A percentile compares a stretch with the other conserved stretches of the same genome.
phyloP scores from a whole-genome alignment of 1,284 basidiomycete species.

The Apiotrichum mycotoxinovorans region DNA sequence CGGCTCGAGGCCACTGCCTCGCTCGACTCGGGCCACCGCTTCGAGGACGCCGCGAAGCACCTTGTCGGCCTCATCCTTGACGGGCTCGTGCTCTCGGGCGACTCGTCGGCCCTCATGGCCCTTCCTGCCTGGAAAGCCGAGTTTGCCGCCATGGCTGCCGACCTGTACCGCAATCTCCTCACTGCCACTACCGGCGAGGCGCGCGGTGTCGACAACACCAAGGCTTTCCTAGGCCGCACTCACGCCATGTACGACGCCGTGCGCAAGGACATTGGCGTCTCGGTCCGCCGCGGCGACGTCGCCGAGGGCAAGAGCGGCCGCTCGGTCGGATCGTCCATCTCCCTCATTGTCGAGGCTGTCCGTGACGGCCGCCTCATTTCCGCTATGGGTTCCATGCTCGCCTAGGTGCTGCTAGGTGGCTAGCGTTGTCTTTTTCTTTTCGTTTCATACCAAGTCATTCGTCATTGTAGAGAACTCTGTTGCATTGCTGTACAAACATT shows the following conservation, averaged over 20 bases:
- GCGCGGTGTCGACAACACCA: conserved; percentile 2
- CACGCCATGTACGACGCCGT: conserved; percentile 12
- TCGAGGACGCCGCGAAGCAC: conserved; percentile 16
- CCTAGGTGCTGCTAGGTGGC: no score
- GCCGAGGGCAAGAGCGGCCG: conserved; percentile 11
- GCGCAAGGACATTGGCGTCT: conserved; percentile 14
- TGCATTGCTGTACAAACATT: no score
- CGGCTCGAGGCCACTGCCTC: conserved; percentile 16
- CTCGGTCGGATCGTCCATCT: conserved; percentile 13
- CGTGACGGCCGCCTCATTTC: conserved; percentile 16
- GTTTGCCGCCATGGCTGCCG: conserved; percentile 8
- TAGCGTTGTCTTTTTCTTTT: no score
- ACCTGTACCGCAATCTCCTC: conserved; percentile 15
- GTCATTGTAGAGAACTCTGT: no score
- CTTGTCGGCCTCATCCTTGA: conserved; percentile 18
- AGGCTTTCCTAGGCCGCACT: conserved; percentile 15
- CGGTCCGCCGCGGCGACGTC: conserved; percentile 18
- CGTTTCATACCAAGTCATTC: no score
- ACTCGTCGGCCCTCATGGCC: conserved; percentile 1
- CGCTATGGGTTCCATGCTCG: conserved; percentile 5
- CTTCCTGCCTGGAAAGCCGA: conserved; percentile 11
- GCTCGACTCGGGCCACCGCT: conserved; percentile 16
- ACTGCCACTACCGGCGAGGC: not conserved
- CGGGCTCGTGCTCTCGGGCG: conserved; percentile 6
- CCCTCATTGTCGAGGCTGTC: conserved; percentile 17